Conservation (phyloP, 2,329 filamentous ascomycete species). For the Colletotrichum eleusines region DNA sequence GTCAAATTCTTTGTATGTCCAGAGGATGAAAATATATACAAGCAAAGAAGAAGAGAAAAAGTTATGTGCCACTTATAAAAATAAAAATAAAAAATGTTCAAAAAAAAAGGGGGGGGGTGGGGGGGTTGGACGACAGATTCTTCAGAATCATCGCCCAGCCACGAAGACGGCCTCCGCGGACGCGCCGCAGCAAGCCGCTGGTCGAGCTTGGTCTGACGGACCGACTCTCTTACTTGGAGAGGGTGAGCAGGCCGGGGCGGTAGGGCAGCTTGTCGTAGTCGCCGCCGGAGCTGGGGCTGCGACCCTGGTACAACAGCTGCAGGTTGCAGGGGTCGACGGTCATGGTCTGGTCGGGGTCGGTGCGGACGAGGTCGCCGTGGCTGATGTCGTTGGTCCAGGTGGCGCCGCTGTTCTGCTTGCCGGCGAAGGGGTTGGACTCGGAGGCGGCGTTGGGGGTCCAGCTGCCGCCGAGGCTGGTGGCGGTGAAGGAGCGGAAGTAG, state of each 20-base stretch:
- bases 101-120: too few species aligned
- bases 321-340: conserved; percentile 73
- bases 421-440: conserved; percentile 73
- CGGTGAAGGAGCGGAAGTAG: conserved; percentile 76
- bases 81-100: conserved; percentile 36
- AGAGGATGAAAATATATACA: not conserved
- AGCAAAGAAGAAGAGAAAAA: not conserved
- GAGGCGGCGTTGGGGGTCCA: conserved; percentile 70
- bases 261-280: conserved; percentile 68
- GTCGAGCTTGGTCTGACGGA: too few species aligned
- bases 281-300: conserved; percentile 54
- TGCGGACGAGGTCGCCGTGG: conserved; percentile 72
- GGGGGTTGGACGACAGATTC: not conserved
- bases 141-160: not conserved
- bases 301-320: conserved; percentile 74
- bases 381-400: conserved; percentile 76
- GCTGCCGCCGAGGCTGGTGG: conserved; percentile 64
- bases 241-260: conserved; percentile 66
- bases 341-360: conserved; percentile 70
- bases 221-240: conserved; percentile 9
- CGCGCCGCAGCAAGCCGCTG: not conserved
- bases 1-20: not conserved
- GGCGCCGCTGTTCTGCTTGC: conserved; percentile 73
- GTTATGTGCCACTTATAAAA: conserved; percentile 22
- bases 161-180: too few species aligned